Evolutionary conservation across 345 rosid genomes (phyloP).

Genomic region (Mangifera indica): DNA sequence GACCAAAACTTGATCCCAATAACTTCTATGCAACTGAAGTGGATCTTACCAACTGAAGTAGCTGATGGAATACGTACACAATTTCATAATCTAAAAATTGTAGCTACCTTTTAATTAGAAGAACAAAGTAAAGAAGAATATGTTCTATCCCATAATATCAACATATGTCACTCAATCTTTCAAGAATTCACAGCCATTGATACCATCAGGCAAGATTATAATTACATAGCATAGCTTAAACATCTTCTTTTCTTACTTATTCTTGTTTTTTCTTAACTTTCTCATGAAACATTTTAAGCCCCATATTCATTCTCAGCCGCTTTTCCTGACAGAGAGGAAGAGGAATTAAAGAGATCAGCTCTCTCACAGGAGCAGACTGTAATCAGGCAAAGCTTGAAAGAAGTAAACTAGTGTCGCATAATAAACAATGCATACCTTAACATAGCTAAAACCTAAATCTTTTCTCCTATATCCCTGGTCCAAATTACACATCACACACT

Average conservation of each 20-base stretch:
- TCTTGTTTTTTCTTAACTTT: slow-evolving; percentile 73
- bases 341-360: neutral
- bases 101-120: neutral
- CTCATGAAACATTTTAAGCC: slow-evolving; percentile 52
- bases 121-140: no score
- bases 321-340: slow-evolving; percentile 45
- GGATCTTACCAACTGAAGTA: no score
- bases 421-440: slow-evolving; percentile 41
- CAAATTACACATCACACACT: slow-evolving; percentile 66
- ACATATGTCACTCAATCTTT: neutral
- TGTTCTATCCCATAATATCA: neutral
- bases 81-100: neutral
- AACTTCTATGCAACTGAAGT: no score
- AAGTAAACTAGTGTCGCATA: neutral
- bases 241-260: slow-evolving; percentile 43
- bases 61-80: neutral
- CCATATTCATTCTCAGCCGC: slow-evolving; percentile 62
- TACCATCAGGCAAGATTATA: neutral
- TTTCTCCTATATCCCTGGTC: slow-evolving; percentile 71
- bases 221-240: neutral
- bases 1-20: no score
- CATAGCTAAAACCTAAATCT: slow-evolving; percentile 69
- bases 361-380: neutral
- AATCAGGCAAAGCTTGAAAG: neutral
- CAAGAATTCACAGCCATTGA: neutral